Evolutionary conservation across 768 basidiomycete species (phyloP), one percentile per base, ranked within the genome.

Genomic region (Suillus variegatus): DNA sequence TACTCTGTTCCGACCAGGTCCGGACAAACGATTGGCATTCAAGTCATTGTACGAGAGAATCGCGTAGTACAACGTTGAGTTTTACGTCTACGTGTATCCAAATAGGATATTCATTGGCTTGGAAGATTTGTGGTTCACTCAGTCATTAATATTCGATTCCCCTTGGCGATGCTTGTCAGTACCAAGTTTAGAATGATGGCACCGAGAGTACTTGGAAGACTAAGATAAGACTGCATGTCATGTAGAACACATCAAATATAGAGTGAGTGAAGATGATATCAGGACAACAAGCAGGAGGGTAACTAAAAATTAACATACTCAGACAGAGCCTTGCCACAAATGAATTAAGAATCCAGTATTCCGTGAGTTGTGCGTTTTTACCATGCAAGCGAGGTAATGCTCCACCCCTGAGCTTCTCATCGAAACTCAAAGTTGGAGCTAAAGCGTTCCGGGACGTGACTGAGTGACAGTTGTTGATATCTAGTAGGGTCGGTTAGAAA

Each of bases 391-490:
- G 47, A 10, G 22, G 54, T 43, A 63, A 47, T 36, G 38, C 54
- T 62, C 64, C 51, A 62, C 66, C 62, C 58, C 60, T 57, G 43
- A 55, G 63, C 54, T 51, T 70, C 80, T 82, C 66, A 95, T 66
- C 95, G 91, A 78, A 97, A 91, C 81, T 97, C 95, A 71, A 96
- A 95, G 70, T 86, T 88, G 36, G 91, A 88, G 72, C 84, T 91
- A 64, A 86, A 86, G 47, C 82, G 80, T 73, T 92, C 88, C 18
- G 90, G 89, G 52, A 93, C 85, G 71, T 97, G 93, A 41, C 82
- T 82, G 65, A 97, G 83, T 6, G 91, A 92, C 61, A 97, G 75
- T 71, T 97, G 93, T 76, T 97, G 95, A 79, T 96, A 97, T 70
- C 93, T 94, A 73, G 22, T 36, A 63, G 52, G 61, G 65, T 43